Conservation (phyloP, 2,329 filamentous ascomycete genomes). For the Penicillium sp. region DNA sequence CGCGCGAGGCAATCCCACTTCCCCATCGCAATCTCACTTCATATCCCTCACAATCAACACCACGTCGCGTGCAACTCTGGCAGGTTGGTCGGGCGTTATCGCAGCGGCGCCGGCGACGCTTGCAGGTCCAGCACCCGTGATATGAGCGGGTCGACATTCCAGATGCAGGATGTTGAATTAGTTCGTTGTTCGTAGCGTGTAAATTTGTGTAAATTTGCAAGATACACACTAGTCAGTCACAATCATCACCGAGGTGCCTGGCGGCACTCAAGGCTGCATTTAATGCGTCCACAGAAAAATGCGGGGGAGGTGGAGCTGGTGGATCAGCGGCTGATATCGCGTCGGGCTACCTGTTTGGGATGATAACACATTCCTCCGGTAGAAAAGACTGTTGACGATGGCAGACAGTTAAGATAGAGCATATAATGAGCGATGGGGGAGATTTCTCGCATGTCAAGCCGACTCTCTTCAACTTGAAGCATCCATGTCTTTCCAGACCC, state of each 20-base stretch:
- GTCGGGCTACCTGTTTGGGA: conserved; percentile 23
- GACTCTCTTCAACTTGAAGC: no score
- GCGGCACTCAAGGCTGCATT: neutral
- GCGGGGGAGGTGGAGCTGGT: conserved; percentile 17
- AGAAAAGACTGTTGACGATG: no score
- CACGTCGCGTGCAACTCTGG: conserved; percentile 27
- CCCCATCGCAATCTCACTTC: conserved; percentile 37
- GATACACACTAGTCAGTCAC: neutral
- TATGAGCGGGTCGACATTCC: conserved; percentile 37
- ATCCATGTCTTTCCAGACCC: conserved; percentile 26
- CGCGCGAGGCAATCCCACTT: conserved; percentile 37
- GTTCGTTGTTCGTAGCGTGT: neutral
- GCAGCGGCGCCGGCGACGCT: conserved; percentile 33
- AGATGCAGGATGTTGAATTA: conserved; percentile 8
- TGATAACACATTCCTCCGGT: conserved; percentile 3
- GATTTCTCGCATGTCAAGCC: no score
- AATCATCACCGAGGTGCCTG: neutral
- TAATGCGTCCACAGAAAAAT: conserved; percentile 4
- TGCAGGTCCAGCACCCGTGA: conserved; percentile 38
- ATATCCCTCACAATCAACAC: conserved; percentile 35
- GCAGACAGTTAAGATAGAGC: no score
- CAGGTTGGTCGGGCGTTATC: conserved; percentile 32
- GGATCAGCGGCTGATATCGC: conserved; percentile 7
- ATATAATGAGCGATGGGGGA: no score
- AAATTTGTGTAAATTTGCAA: neutral